A percentile compares a stretch with the other conserved stretches of the same genome.
phyloP scores from a whole-genome alignment of 225 moss, liverwort and hornwort species.

The Sphagnum contortum region DNA sequence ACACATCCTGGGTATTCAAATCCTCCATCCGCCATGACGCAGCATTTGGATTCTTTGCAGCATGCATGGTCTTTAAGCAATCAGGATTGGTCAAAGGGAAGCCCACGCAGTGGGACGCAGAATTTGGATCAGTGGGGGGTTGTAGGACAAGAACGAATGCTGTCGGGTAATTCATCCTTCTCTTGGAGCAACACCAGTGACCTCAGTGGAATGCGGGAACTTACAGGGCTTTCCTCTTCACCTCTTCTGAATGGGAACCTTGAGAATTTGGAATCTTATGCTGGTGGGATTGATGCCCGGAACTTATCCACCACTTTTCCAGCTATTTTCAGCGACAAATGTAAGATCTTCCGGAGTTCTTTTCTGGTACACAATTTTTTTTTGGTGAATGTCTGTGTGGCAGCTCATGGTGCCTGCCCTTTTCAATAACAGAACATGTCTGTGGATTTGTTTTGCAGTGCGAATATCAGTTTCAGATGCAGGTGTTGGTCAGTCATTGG shows the following conservation, averaged over 20 bases:
- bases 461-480: conserved; percentile 71
- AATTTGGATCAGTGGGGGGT: conserved; percentile 24
- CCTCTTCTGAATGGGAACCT: conserved; percentile 52
- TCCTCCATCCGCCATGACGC: conserved; percentile 49
- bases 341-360: conserved; percentile 19
- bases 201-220: conserved; percentile 25
- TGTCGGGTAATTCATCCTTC: conserved; percentile 52
- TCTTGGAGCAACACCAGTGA: conserved; percentile 69
- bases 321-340: conserved; percentile 61
- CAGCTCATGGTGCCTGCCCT: no score
- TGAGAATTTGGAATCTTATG: conserved; percentile 56
- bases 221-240: conserved; percentile 52
- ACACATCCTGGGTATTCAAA: conserved; percentile 50
- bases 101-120: conserved; percentile 30
- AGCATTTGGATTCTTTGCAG: conserved; percentile 17
- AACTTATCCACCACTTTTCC: conserved; percentile 87
- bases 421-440: no score
- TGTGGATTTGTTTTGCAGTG: conserved; percentile 33
- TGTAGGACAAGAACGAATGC: conserved; percentile 41
- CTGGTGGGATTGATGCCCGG: conserved; percentile 48
- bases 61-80: conserved; percentile 30
- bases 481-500: conserved; percentile 65
- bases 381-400: no score
- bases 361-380: no score
- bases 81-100: conserved; percentile 43